These are phyloP conservation scores for Penicillium corylophilum DNA, from an alignment of 2,329 filamentous ascomycete genomes.

Conservation along the genomic window DNA sequence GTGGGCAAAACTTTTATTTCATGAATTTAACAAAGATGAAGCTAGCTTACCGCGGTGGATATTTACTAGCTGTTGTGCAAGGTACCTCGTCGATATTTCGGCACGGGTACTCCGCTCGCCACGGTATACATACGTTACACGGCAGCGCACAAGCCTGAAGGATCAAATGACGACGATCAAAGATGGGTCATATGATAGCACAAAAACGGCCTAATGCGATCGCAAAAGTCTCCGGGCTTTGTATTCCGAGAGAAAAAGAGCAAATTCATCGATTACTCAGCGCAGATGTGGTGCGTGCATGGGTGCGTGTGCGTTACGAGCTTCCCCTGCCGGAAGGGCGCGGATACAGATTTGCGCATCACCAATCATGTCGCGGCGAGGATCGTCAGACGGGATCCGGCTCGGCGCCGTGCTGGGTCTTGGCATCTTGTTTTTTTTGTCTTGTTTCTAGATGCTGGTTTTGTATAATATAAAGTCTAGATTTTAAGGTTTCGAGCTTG, in stretches of 20 bases:
- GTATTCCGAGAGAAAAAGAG: slow-evolving; percentile 5
- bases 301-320: slow-evolving; percentile 19
- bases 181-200: slow-evolving; percentile 16
- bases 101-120: no score
- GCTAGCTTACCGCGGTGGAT: no score
- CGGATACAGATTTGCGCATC: slow-evolving; percentile 16
- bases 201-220: neutral
- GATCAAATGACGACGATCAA: neutral
- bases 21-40: no score
- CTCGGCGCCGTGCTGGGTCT: neutral
- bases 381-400: slow-evolving; percentile 3
- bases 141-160: neutral
- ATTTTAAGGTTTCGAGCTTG: neutral
- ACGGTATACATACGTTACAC: neutral
- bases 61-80: no score
- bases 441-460: neutral
- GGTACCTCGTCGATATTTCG: no score
- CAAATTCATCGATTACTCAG: slow-evolving; percentile 1
- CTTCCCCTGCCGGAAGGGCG: slow-evolving; percentile 16
- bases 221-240: slow-evolving; percentile 9
- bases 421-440: neutral
- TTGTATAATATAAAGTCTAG: neutral
- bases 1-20: no score
- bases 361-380: slow-evolving; percentile 9
- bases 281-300: slow-evolving; percentile 13